These are phyloP conservation scores for Cladosporium sp. DNA, from an alignment of 2,329 filamentous ascomycete species.

Conservation along the genomic window DNA sequence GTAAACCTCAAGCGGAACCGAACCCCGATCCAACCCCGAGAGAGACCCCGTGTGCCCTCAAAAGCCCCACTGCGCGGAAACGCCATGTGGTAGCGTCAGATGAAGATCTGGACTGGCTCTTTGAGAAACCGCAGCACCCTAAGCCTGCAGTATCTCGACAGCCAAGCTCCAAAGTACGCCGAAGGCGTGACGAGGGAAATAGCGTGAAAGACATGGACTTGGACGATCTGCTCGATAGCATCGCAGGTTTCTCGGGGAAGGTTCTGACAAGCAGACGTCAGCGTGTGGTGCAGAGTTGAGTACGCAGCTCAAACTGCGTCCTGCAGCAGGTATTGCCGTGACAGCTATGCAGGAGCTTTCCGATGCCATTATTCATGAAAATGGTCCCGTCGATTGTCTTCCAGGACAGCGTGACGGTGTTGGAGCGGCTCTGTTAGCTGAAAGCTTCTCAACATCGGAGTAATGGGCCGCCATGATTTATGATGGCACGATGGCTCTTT, in stretches of 20 bases:
- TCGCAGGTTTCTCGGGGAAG: constrained; percentile 17
- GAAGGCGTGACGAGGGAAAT: neutral
- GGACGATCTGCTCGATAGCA: constrained; percentile 25
- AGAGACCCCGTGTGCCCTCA: too few relatives aligned
- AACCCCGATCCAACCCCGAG: too few relatives aligned
- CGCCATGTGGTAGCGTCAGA: neutral
- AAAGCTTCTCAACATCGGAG: too few relatives aligned
- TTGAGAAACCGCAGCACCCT: constrained; percentile 4
- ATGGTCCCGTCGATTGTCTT: too few relatives aligned
- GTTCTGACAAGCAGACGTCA: constrained; percentile 1
- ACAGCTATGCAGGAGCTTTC: neutral
- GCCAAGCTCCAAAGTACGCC: neutral
- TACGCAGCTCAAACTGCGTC: too few relatives aligned
- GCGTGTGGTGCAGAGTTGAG: neutral
- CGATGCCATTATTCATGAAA: neutral
- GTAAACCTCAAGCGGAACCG: too few relatives aligned
- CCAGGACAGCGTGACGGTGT: too few relatives aligned
- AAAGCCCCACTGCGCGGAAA: neutral
- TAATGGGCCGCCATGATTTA: too few relatives aligned
- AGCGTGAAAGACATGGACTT: constrained; percentile 21
- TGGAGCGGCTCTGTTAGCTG: too few relatives aligned
- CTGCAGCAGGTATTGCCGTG: too few relatives aligned
- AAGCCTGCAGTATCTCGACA: neutral
- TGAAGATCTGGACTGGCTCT: constrained; percentile 25
- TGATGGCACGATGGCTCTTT: too few relatives aligned